Evolutionary conservation across 2,329 filamentous ascomycete genomes (phyloP).

Genomic region (Cadophora gregata): DNA sequence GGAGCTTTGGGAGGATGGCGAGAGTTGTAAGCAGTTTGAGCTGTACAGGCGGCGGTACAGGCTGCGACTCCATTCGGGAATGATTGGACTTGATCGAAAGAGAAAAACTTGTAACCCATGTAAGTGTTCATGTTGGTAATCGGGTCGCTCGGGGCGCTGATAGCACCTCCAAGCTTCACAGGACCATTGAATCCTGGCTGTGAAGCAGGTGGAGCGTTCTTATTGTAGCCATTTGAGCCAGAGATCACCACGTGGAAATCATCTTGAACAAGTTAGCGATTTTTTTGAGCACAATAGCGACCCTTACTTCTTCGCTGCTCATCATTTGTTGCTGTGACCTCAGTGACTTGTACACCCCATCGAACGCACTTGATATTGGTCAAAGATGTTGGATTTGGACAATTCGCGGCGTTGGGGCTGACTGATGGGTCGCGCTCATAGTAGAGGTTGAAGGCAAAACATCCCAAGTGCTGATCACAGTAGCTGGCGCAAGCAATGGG

Average conservation of each 20-base stretch:
- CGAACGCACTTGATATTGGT: constrained; percentile 47
- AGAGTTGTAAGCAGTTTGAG: constrained; percentile 46
- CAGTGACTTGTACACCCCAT: constrained; percentile 43
- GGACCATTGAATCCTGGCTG: constrained; percentile 41
- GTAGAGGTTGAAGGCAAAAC: constrained; percentile 46
- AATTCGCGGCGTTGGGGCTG: constrained; percentile 39
- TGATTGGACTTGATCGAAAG: constrained; percentile 30
- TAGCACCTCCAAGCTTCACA: constrained; percentile 41
- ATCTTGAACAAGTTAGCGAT: constrained; percentile 22
- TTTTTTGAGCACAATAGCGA: neutral
- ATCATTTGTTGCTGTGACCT: constrained; percentile 43
- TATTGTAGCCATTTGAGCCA: constrained; percentile 51
- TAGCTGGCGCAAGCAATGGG: constrained; percentile 39
- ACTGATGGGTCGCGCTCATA: constrained; percentile 46
- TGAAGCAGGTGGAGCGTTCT: constrained; percentile 31
- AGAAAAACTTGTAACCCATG: constrained; percentile 42
- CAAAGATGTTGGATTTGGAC: constrained; percentile 44
- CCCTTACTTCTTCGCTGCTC: constrained; percentile 43
- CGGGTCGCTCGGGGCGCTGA: constrained; percentile 43
- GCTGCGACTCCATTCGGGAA: constrained; percentile 31
- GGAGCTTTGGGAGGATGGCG: constrained; percentile 39
- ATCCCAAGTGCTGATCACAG: constrained; percentile 42
- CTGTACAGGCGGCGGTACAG: constrained; percentile 46
- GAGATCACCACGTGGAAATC: constrained; percentile 50
- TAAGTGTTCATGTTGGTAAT: constrained; percentile 39